phyloP scores from a whole-genome alignment of 2,329 filamentous ascomycete species.

The Fusarium nelsonii region DNA sequence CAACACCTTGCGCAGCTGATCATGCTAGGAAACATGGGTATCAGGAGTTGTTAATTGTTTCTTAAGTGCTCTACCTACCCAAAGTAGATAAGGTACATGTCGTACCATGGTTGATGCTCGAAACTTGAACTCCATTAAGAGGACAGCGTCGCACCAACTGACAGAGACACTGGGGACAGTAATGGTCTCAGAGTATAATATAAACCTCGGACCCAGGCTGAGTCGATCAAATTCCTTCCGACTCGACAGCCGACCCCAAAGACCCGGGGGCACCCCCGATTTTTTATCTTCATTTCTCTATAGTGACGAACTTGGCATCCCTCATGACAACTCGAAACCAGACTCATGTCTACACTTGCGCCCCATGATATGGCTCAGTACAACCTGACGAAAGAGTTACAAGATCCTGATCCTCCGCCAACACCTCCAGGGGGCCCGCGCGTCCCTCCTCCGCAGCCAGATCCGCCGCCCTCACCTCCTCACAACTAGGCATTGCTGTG shows the following conservation, averaged over 20 bases:
- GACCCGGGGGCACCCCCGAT: neutral
- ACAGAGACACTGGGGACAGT: conserved; percentile 22
- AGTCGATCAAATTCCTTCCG: neutral
- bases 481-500: conserved; percentile 28
- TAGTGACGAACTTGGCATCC: neutral
- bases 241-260: conserved; percentile 1
- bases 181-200: conserved; percentile 39
- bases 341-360: neutral
- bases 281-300: conserved; percentile 1
- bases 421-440: conserved; percentile 49
- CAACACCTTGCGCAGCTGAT: conserved; percentile 42
- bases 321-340: conserved; percentile 21
- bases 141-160: conserved; percentile 22
- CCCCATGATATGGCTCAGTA: conserved; percentile 12
- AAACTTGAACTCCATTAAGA: conserved; percentile 42
- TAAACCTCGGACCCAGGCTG: conserved; percentile 27
- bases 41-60: conserved; percentile 17
- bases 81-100: conserved; percentile 26
- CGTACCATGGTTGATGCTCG: conserved; percentile 36
- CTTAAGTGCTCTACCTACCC: conserved; percentile 20
- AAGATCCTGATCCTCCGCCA: conserved; percentile 47
- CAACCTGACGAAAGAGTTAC: conserved; percentile 13
- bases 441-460: conserved; percentile 47
- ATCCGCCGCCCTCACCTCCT: conserved; percentile 49
- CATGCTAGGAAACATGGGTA: conserved; percentile 35